phyloP scores from a whole-genome alignment of 192 early-diverging fungal genomes.

The Thamnidium elegans region DNA sequence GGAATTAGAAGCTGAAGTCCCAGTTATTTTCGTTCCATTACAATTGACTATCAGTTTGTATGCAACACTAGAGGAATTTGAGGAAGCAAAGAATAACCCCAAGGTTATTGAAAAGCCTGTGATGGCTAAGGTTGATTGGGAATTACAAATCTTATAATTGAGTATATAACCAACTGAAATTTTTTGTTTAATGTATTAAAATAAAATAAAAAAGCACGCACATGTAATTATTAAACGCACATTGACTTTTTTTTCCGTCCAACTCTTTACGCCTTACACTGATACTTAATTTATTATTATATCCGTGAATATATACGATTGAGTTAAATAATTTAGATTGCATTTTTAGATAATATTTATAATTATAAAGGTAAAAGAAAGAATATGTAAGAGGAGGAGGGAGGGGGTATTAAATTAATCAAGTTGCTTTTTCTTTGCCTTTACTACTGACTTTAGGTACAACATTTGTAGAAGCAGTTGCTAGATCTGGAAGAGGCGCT shows the following conservation, averaged over 20 bases:
- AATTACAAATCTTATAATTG: constrained; percentile 29
- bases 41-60: constrained; percentile 20
- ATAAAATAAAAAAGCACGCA: no score
- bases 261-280: no score
- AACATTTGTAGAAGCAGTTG: no score
- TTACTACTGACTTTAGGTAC: not conserved
- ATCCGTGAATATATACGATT: no score
- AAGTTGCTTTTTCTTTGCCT: constrained; percentile 17
- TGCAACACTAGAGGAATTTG: constrained; percentile 23
- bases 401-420: not conserved
- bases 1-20: constrained; percentile 35
- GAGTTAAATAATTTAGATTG: no score
- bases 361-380: not conserved
- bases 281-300: no score
- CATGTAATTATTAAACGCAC: no score
- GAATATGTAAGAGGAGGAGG: not conserved
- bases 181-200: no score
- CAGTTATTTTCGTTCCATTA: constrained; percentile 55
- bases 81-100: constrained; percentile 2
- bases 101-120: constrained; percentile 30
- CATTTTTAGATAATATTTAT: no score
- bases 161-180: no score
- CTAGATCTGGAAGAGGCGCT: no score
- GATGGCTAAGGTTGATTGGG: constrained; percentile 28
- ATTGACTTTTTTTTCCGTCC: no score